Conservation (phyloP, 1,139 yeast genomes). For the Hyphopichia buzzinii region DNA sequence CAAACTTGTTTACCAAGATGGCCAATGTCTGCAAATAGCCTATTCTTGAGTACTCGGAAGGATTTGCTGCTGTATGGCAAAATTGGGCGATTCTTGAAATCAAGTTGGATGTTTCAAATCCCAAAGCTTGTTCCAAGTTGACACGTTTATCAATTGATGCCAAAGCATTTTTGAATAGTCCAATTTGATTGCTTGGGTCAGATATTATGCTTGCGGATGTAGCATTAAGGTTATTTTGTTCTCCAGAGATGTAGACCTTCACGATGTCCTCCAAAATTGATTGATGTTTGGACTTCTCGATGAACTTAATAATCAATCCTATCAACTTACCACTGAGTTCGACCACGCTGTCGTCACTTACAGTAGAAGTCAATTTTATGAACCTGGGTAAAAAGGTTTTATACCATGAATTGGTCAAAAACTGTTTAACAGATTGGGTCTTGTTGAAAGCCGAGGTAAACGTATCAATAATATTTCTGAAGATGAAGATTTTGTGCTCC, state of each 20-base stretch:
- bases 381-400: conserved; percentile 36
- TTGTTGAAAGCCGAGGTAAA: conserved; percentile 21
- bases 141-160: conserved; percentile 47
- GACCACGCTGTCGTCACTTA: conserved; percentile 14
- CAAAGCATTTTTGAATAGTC: conserved; percentile 49
- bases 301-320: conserved; percentile 36
- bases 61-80: conserved; percentile 10
- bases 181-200: conserved; percentile 38
- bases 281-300: conserved; percentile 38
- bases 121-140: conserved; percentile 7
- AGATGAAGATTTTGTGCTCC: conserved; percentile 12
- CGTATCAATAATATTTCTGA: conserved; percentile 22
- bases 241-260: conserved; percentile 21
- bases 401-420: conserved; percentile 45
- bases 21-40: conserved; percentile 61
- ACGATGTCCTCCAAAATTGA: conserved; percentile 32
- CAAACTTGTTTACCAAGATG: conserved; percentile 53
- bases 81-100: conserved; percentile 17
- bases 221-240: conserved; percentile 10
- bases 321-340: conserved; percentile 39
- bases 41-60: conserved; percentile 35
- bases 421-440: conserved; percentile 23
- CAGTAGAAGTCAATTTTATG: conserved; percentile 13
- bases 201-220: conserved; percentile 21
- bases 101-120: conserved; percentile 11